These are phyloP conservation scores for Coleophoma eucalyptorum DNA, from an alignment of 2,329 filamentous ascomycete genomes.

Conservation along the genomic window DNA sequence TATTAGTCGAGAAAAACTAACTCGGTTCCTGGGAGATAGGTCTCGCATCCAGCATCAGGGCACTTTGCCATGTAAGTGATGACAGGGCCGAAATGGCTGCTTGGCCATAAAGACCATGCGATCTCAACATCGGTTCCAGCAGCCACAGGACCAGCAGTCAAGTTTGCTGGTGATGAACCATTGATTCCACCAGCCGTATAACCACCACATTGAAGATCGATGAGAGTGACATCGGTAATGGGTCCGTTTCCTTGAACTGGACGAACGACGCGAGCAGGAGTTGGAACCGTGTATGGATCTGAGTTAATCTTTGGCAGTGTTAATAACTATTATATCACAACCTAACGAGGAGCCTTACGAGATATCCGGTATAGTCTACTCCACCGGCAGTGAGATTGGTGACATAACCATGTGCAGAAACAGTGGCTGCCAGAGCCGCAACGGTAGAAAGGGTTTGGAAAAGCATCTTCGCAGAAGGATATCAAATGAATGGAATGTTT, in stretches of 20 bases:
- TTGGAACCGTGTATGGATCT: constrained; percentile 37
- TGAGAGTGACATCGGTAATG: constrained; percentile 45
- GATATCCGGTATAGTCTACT: constrained; percentile 23
- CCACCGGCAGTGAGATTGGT: constrained; percentile 40
- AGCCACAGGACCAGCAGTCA: constrained; percentile 49
- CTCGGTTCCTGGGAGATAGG: constrained; percentile 41
- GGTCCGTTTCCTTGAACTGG: constrained; percentile 55
- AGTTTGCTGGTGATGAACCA: constrained; percentile 46
- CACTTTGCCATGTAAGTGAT: constrained; percentile 59
- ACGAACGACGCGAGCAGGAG: constrained; percentile 50
- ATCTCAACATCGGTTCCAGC: constrained; percentile 51
- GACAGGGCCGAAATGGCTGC: constrained; percentile 42
- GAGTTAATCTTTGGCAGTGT: constrained; percentile 32
- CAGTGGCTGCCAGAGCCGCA: constrained; percentile 28
- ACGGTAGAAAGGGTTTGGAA: constrained; percentile 9
- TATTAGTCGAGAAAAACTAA: constrained; percentile 14
- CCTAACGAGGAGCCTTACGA: constrained; percentile 17
- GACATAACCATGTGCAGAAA: constrained; percentile 44
- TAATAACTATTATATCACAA: constrained; percentile 4
- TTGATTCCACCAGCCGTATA: constrained; percentile 42
- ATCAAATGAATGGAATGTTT: too few species aligned
- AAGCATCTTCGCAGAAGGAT: background rate
- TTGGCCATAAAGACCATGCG: constrained; percentile 48
- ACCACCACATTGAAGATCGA: constrained; percentile 54
- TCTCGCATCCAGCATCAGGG: constrained; percentile 41